These are phyloP conservation scores for Kuraishia ogatae DNA, from an alignment of 805 yeast species.

Conservation along the genomic window DNA sequence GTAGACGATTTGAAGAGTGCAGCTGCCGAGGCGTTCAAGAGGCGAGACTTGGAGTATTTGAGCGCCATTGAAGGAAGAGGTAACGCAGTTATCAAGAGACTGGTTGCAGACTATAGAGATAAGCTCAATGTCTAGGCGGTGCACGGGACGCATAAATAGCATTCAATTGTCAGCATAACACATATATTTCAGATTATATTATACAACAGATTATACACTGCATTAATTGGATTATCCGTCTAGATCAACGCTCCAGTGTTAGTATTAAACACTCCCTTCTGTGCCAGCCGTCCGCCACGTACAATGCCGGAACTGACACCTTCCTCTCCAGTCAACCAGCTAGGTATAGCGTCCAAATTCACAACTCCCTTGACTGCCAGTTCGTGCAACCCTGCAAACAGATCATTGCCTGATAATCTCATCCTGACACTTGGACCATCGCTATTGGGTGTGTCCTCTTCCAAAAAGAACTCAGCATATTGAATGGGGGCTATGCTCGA, in stretches of 20 bases:
- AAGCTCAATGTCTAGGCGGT: constrained; percentile 11
- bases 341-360: constrained; percentile 52
- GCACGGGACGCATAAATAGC: background rate
- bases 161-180: too few relatives aligned
- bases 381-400: constrained; percentile 74
- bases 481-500: constrained; percentile 54
- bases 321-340: constrained; percentile 76
- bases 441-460: constrained; percentile 20
- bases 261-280: constrained; percentile 1
- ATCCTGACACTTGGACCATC: constrained; percentile 12
- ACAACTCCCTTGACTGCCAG: constrained; percentile 40
- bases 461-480: constrained; percentile 34
- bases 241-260: background rate
- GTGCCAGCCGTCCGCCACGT: constrained; percentile 25
- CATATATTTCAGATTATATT: too few relatives aligned
- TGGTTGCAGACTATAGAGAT: constrained; percentile 6
- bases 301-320: constrained; percentile 42
- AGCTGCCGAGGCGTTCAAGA: constrained; percentile 35
- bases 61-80: constrained; percentile 16
- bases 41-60: constrained; percentile 30
- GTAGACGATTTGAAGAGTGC: constrained; percentile 46
- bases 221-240: background rate
- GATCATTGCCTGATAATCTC: constrained; percentile 55
- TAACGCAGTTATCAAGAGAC: constrained; percentile 7
- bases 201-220: too few relatives aligned